These are phyloP conservation scores for Thelonectria olida DNA, from an alignment of 2,329 filamentous ascomycete species.

Conservation along the genomic window DNA sequence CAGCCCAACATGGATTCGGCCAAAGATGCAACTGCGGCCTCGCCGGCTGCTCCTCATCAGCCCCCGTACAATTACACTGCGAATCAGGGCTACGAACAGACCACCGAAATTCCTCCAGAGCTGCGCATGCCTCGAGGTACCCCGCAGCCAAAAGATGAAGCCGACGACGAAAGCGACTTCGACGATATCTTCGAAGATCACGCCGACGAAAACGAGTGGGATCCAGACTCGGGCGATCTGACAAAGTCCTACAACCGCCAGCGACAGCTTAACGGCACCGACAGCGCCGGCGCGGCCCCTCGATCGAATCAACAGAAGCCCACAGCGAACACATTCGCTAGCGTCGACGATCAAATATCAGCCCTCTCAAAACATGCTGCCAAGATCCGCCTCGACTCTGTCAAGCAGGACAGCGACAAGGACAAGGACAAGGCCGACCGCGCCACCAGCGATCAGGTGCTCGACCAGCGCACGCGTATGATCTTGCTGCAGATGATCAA, in stretches of 20 bases:
- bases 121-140: constrained; percentile 42
- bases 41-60: constrained; percentile 54
- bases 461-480: constrained; percentile 94
- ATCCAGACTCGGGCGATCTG: constrained; percentile 71
- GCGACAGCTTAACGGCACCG: constrained; percentile 66
- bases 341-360: constrained; percentile 87
- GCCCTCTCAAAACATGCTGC: constrained; percentile 85
- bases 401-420: constrained; percentile 60
- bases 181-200: constrained; percentile 50
- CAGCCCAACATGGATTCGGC: constrained; percentile 29
- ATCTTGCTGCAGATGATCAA: constrained; percentile 97
- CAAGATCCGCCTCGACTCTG: constrained; percentile 82
- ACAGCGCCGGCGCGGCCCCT: constrained; percentile 61
- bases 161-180: constrained; percentile 36
- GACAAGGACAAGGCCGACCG: constrained; percentile 91
- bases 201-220: constrained; percentile 70
- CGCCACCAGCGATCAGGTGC: constrained; percentile 92
- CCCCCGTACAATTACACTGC: constrained; percentile 55
- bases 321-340: constrained; percentile 79
- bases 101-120: constrained; percentile 46
- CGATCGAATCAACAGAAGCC: constrained; percentile 83
- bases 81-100: constrained; percentile 54
- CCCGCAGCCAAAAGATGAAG: constrained; percentile 31
- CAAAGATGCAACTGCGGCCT: constrained; percentile 32
- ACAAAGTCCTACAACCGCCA: constrained; percentile 92